phyloP scores from a whole-genome alignment of 371 early-diverging fungal species.

The Funneliformis caledonium region DNA sequence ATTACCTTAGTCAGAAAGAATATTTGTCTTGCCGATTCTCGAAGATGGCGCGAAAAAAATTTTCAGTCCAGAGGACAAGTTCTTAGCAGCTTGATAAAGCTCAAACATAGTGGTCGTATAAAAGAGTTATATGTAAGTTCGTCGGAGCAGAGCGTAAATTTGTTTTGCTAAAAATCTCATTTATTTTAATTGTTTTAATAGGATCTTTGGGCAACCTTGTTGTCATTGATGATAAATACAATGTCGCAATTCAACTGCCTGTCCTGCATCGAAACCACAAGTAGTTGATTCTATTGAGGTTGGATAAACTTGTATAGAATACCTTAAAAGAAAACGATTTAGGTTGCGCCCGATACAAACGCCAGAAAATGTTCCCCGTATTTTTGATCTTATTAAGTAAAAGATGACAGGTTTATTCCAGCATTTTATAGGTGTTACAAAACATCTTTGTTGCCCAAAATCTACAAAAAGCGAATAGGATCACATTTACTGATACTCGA shows the following conservation, averaged over 20 bases:
- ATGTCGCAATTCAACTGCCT: constrained; percentile 95
- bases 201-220: constrained; percentile 97
- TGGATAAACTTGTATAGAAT: constrained; percentile 93
- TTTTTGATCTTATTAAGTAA: constrained; percentile 91
- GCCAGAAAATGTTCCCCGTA: constrained; percentile 84
- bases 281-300: constrained; percentile 95
- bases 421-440: constrained; percentile 93
- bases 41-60: constrained; percentile 68
- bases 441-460: constrained; percentile 94
- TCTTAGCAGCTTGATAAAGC: constrained; percentile 71
- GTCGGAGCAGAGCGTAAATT: not conserved
- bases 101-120: constrained; percentile 82
- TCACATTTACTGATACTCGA: constrained; percentile 85
- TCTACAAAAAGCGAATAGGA: constrained; percentile 89
- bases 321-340: constrained; percentile 85
- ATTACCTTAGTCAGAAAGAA: not conserved
- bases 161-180: not conserved
- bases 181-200: constrained; percentile 4
- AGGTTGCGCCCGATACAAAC: constrained; percentile 87
- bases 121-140: constrained; percentile 77
- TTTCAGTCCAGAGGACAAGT: constrained; percentile 80
- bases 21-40: constrained; percentile 48
- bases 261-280: constrained; percentile 86
- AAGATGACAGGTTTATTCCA: constrained; percentile 72
- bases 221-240: constrained; percentile 93